Evolutionary conservation across 2,329 filamentous ascomycete species (phyloP), one percentile per base, ranked within the genome.

Genomic region (Claviceps digitariae): DNA sequence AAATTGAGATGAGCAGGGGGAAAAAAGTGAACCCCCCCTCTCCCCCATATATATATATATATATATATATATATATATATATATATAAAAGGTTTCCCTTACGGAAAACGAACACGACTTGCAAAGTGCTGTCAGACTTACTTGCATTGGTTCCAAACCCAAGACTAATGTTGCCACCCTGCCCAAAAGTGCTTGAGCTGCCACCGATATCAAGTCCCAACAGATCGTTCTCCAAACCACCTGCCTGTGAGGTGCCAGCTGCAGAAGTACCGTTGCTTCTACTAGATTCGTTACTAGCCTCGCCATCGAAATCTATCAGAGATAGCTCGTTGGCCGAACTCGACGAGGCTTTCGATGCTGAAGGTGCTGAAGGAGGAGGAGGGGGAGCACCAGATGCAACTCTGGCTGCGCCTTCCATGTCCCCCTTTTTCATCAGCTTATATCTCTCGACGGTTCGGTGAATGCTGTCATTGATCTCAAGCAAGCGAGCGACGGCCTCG

Each of bases 381-480:
- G 74, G 76, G 15, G 86, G 90, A 29, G 86, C 90, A 29, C 90
- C 89, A 64, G 87, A 84, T 7, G 89, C 88, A 59, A 97, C 86
- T 66, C 83, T 87, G 58, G 84, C 82, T 17, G 93, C 89, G 12
- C 75, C 89, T 60, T 90, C 88, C 46, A 94, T 68, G 63, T 98
- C 90, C 23, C 93, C 93, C 73, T 93, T 94, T 75, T 95, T 98
- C 69, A 97, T 83, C 53, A 97, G 74, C 75, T 89, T 95, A 69
- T 97, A 98, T 58, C 93, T 77, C 70, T 97, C 89, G 53, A 97
- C 88, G 1, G 93, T 98, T 57, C 91, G 83, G 66, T 97, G 88
- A 79, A 98, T 98, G 71, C 90, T 96, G 69, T 98, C 93, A 66
- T 98, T 98, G 64, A 98, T 97, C 66, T 97, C 90, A 53, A 98